Base-by-base conservation (phyloP, 1,139 yeast genomes). In the Blastobotrys proliferans region DNA sequence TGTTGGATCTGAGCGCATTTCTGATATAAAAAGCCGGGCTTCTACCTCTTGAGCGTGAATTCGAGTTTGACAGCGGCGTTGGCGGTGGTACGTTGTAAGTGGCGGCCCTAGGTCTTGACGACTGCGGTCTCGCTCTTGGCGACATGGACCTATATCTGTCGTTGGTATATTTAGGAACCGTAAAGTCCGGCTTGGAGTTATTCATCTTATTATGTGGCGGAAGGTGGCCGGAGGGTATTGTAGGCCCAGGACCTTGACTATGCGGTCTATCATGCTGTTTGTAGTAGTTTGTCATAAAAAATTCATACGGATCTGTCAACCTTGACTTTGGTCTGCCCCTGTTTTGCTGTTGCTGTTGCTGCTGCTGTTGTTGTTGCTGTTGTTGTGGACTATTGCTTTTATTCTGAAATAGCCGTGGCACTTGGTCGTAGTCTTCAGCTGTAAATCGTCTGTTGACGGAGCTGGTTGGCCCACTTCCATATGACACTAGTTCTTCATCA, bases 241-340 rank as follows among this genome's bases (percentile, higher is more conserved):
- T 29, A 29, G 16, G 32, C n/a, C 10, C 8, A 11, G n/a, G 16
- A 4, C 16, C 17, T 19, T 8, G 13, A 9, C n/a, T 11, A 21
- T 13, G 6, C 6, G 3, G 31, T 22, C 31, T 6, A 9, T 16
- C 16, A 21, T 22, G 6, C 13, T 6, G 11, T 26, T 6, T 20
- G 22, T 38, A 38, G 21, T 24, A 38, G n/a, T 32, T 32, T 19
- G 24, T 38, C 42, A 38, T 38, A 11, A 24, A 38, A 19, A 32
- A 38, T 17, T 38, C 42, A 19, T 38, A 38, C 11, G 42, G 42
- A 19, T 38, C 37, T 3, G 32, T 19, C 13, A 4, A 14, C 14
- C 37, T 17, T 13, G 31, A 5, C 19, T 38, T 38, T 4, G 35
- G 32, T 11, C 30, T 11, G 6, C 35, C 40, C 13, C 40, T 17